Conservation (phyloP, 2,329 filamentous ascomycete species). For the Exophiala aquamarina region DNA sequence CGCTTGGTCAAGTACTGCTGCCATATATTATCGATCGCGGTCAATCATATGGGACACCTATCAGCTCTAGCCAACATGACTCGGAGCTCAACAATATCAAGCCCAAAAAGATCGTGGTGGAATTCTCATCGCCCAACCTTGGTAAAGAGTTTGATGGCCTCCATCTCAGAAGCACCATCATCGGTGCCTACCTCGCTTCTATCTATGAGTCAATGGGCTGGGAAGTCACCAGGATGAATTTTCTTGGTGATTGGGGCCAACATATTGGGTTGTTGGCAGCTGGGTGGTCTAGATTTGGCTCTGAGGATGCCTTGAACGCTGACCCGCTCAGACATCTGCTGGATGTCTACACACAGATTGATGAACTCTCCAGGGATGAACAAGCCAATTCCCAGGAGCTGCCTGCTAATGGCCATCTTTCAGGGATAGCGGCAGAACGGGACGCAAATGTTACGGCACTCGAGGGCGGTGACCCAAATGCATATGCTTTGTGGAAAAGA, state of each 20-base stretch:
- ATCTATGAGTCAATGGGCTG: constrained; percentile 68
- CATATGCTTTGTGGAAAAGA: constrained; percentile 62
- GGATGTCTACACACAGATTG: constrained; percentile 78
- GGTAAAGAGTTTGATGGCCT: constrained; percentile 79
- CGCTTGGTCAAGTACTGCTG: constrained; percentile 65
- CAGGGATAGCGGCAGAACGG: constrained; percentile 46
- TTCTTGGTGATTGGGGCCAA: constrained; percentile 73
- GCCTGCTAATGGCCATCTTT: constrained; percentile 42
- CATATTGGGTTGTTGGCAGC: constrained; percentile 64
- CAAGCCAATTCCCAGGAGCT: constrained; percentile 59
- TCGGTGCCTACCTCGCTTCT: constrained; percentile 71
- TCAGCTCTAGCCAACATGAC: constrained; percentile 60
- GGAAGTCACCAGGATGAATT: constrained; percentile 72
- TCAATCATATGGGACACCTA: constrained; percentile 64
- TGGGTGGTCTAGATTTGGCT: constrained; percentile 73
- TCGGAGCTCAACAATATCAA: constrained; percentile 56
- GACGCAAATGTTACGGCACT: constrained; percentile 65
- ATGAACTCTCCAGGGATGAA: constrained; percentile 53
- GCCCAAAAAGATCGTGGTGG: constrained; percentile 71
- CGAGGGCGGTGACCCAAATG: constrained; percentile 64
- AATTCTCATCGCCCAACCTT: constrained; percentile 84
- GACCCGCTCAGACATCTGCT: constrained; percentile 82
- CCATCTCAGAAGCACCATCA: constrained; percentile 74
- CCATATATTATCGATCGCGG: constrained; percentile 67
- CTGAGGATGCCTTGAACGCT: constrained; percentile 66